Evolutionary conservation across 768 basidiomycete genomes (phyloP).

Genomic region (Lactarius tabidus): DNA sequence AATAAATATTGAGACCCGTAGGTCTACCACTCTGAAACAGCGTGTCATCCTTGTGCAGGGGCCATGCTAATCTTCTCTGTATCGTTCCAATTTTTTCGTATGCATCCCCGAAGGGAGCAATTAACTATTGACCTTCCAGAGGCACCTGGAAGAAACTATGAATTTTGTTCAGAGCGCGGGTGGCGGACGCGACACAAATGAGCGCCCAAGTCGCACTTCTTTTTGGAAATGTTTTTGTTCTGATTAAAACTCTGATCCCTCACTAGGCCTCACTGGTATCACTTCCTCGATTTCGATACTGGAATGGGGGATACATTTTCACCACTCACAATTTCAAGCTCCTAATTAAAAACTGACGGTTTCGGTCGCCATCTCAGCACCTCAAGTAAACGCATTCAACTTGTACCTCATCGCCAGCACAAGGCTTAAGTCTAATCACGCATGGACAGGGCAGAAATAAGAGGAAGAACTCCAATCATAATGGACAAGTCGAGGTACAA

Average conservation of each 20-base stretch:
- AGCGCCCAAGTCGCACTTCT: too few species aligned
- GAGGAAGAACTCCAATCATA: neutral
- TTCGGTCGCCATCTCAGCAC: too few species aligned
- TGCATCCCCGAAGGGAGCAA: slow-evolving; percentile 81
- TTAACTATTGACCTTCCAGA: neutral
- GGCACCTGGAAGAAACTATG: neutral
- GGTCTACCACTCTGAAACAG: slow-evolving; percentile 89
- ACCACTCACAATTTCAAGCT: too few species aligned
- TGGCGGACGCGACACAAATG: neutral
- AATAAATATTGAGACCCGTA: slow-evolving; percentile 44
- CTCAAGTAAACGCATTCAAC: too few species aligned
- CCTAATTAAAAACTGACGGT: too few species aligned
- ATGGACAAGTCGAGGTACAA: neutral
- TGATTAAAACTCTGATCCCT: too few species aligned
- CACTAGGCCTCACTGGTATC: too few species aligned
- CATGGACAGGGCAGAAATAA: neutral
- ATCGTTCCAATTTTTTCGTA: slow-evolving; percentile 99
- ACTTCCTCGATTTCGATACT: too few species aligned
- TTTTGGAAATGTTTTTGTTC: too few species aligned
- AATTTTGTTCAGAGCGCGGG: neutral
- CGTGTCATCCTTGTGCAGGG: slow-evolving; percentile 99
- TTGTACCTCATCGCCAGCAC: too few species aligned
- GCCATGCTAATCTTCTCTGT: slow-evolving; percentile 99
- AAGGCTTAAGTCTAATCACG: too few species aligned
- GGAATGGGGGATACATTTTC: too few species aligned